phyloP scores from a whole-genome alignment of 2,329 filamentous ascomycete species.

The Emergomyces africanus region DNA sequence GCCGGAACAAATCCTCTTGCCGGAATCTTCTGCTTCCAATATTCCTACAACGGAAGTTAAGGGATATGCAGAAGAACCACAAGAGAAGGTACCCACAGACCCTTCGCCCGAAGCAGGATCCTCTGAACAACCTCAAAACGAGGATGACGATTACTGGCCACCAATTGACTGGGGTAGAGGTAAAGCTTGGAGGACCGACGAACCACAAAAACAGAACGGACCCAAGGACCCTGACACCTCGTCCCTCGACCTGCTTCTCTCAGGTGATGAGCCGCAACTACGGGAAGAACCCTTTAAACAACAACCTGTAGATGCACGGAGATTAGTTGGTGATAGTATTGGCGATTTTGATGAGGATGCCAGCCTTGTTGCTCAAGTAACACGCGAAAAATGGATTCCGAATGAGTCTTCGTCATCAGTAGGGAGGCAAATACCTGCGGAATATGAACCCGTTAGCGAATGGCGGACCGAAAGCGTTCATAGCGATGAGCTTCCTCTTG shows the following conservation, averaged over 20 bases:
- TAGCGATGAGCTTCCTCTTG: neutral
- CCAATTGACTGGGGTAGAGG: slow-evolving; percentile 25
- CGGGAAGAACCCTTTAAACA: slow-evolving; percentile 5
- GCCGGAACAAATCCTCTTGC: neutral
- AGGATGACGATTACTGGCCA: slow-evolving; percentile 25
- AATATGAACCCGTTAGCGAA: neutral
- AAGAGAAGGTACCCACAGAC: slow-evolving; percentile 4
- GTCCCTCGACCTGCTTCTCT: slow-evolving; percentile 9
- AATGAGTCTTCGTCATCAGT: neutral
- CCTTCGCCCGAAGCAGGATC: slow-evolving; percentile 4
- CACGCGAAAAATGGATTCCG: neutral
- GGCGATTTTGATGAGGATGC: slow-evolving; percentile 10
- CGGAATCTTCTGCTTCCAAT: neutral
- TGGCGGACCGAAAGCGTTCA: neutral
- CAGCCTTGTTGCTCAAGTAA: neutral
- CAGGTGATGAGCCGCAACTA: slow-evolving; percentile 5
- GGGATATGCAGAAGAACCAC: neutral
- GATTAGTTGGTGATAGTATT: slow-evolving; percentile 4
- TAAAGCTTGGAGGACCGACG: slow-evolving; percentile 5
- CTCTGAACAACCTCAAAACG: neutral
- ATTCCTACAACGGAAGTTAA: neutral
- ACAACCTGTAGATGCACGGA: slow-evolving; percentile 2
- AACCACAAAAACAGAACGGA: neutral
- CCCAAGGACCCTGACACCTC: slow-evolving; percentile 7
- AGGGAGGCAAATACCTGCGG: neutral